Base-by-base conservation (phyloP, 2,329 filamentous ascomycete species). In the Trichoderma atrobrunneum region DNA sequence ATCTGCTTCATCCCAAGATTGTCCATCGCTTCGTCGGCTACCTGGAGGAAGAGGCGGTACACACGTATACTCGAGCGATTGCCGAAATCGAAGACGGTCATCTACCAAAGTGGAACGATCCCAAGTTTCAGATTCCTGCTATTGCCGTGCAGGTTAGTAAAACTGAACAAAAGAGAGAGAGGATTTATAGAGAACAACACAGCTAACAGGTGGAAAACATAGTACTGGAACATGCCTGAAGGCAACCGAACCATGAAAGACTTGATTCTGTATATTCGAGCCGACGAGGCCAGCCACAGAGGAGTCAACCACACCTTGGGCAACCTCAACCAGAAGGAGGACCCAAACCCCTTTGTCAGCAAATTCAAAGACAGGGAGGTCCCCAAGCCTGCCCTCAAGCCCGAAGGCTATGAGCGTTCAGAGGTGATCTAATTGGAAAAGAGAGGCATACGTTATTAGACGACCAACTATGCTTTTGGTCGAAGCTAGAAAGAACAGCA, bases 1-100 rank as follows among this genome's bases (percentile, higher is more conserved):
- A 98, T 83, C 90, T 99, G 39, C 78, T 97, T 73, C 94, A 92
- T 1, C 95, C 96, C 7, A 90, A 91, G 73, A 95, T 93, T 74
- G 95, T 93, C 78, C 96, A 99, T 82, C 92, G 96, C 59, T 98
- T 99, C 81, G 95, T 98, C 68, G 96, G 95, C 2, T 98, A 98
- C 77, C 89, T 99, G 14, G 96, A 99, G 82, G 96, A 99, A 81
- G 96, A 99, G 82, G 96, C 96, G 10, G 95, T 98, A 1, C 88
- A 97, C 79, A 99, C 96, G 0, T 99, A 99, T 84, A 96, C 94
- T 0, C 90, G 94, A 64, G 93, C 94, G 73, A 92, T 98, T 77
- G 86, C 90, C 75, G 96, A 98, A 78, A 88, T 99, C 28, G 95
- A 98, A 72, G 87, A 88, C 3, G 95, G 95, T n/a, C 88, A 89